Percentiles rank a stretch among this genome's conserved stretches.
phyloP scores from a whole-genome alignment of 2,329 filamentous ascomycete species.

The Aspergillus sergii region DNA sequence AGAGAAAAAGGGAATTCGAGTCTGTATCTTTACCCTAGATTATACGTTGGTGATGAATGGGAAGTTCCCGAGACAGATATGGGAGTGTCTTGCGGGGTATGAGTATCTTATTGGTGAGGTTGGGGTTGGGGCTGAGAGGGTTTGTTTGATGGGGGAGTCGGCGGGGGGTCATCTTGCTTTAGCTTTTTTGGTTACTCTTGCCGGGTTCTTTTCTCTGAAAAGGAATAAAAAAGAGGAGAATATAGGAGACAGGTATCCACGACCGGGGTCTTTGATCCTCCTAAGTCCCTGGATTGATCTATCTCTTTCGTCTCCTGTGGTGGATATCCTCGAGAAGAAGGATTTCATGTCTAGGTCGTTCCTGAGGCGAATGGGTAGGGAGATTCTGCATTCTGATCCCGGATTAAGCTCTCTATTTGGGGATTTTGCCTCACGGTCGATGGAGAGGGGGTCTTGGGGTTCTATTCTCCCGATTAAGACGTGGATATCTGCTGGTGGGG shows the following conservation, averaged over 20 bases:
- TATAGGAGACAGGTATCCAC: not conserved
- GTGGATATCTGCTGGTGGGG: conserved; percentile 17
- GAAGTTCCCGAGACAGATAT: conserved; percentile 71
- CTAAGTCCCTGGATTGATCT: conserved; percentile 21
- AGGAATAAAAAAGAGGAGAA: too few relatives aligned
- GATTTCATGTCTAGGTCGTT: conserved; percentile 3
- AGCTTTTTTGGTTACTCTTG: conserved; percentile 9
- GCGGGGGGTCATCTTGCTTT: conserved; percentile 18
- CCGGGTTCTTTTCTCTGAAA: too few relatives aligned
- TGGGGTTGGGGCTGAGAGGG: conserved; percentile 9
- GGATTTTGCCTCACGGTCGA: not conserved
- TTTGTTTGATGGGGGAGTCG: conserved; percentile 18
- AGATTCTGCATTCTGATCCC: not conserved
- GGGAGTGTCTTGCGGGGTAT: conserved; percentile 71
- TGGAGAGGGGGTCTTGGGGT: conserved; percentile 12
- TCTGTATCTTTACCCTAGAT: conserved; percentile 75
- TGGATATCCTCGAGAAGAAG: conserved; percentile 16
- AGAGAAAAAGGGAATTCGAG: conserved; percentile 56
- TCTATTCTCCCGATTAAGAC: conserved; percentile 17
- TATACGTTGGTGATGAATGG: conserved; percentile 77
- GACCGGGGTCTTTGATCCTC: conserved; percentile 12
- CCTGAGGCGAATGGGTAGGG: not conserved
- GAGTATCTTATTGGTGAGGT: conserved; percentile 34
- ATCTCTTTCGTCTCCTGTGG: conserved; percentile 13
- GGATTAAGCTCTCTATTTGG: not conserved